Evolutionary conservation across 257 asterid genomes (phyloP), one percentile per base, ranked within the genome.

Genomic region (Orobanche coerulescens): DNA sequence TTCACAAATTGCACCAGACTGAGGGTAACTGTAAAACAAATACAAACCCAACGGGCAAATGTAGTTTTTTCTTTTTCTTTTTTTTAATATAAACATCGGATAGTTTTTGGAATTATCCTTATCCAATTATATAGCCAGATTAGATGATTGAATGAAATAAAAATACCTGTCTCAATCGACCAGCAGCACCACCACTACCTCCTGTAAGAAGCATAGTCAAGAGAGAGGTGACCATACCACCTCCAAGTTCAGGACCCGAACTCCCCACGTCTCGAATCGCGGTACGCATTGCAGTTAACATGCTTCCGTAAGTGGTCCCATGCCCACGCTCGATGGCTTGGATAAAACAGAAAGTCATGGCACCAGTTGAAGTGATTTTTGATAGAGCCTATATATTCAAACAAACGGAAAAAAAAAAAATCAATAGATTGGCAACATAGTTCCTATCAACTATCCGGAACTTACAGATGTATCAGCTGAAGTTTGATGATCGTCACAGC

Each of bases 281-380:
- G 30, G 74, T 58, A 14, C 97, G 84, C 98, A 92, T 92, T 23
- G 98, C 91, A 46, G 46, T 82, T 71, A 92, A 70, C 49, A 88
- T 67, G 64, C 78, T 80, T 37, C 97, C 97, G 47, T 92, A 92
- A 1, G 97, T 92, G 58, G 94, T 59, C 31, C 80, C 95, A 36
- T 86, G 95, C 11, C 91, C 96, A 0, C 83, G 86, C 71, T 92
- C 98, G 36, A 92, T 88, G 66, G 98, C 98, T 88, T 92, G 96
- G 76, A 92, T 92, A 64, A 92, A 88, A 71, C 91, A 87, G 82
- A 78, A 92, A 15, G 97, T 92, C 97, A 92, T 92, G 58, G 98
- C 95, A 67, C 98, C 98, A 6, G 98, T 92, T 39, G 95, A 86
- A 33, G 97, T 86, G 81, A 88, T 74, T 76, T 78, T 92, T 20